These are phyloP conservation scores for Serendipita indica DNA, from an alignment of 768 basidiomycete species.

Conservation along the genomic window DNA sequence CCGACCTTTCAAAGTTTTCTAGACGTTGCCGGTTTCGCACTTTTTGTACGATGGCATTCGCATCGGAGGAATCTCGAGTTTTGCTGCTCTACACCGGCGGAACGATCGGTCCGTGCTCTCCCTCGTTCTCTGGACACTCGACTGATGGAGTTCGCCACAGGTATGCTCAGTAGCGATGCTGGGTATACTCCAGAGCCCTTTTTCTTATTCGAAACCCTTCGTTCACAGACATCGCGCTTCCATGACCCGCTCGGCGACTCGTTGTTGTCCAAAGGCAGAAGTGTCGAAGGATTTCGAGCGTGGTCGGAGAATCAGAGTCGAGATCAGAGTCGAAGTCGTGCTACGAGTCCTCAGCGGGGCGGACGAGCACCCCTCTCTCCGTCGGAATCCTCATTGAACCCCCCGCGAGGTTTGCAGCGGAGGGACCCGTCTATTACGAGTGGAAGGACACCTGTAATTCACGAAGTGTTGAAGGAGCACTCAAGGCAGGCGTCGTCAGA, in stretches of 20 bases:
- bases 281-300: slow-evolving; percentile 63
- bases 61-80: slow-evolving; percentile 60
- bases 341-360: slow-evolving; percentile 31
- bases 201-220: slow-evolving; percentile 71
- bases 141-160: slow-evolving; percentile 18
- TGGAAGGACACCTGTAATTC: too few species aligned
- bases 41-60: slow-evolving; percentile 20
- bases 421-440: too few species aligned
- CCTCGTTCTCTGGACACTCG: background rate
- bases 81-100: slow-evolving; percentile 83
- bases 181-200: slow-evolving; percentile 78
- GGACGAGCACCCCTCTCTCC: slow-evolving; percentile 14
- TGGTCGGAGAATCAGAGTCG: slow-evolving; percentile 36
- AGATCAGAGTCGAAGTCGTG: slow-evolving; percentile 30
- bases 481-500: background rate
- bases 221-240: slow-evolving; percentile 62
- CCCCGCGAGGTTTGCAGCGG: too few species aligned
- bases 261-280: slow-evolving; percentile 63
- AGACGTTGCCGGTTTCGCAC: too few species aligned
- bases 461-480: background rate
- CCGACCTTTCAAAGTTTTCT: too few species aligned
- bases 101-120: slow-evolving; percentile 36
- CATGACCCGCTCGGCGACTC: slow-evolving; percentile 85
- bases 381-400: background rate
- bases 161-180: slow-evolving; percentile 56